Evolutionary conservation across 78 protist species (phyloP).

Genomic region (Guillardia theta): DNA sequence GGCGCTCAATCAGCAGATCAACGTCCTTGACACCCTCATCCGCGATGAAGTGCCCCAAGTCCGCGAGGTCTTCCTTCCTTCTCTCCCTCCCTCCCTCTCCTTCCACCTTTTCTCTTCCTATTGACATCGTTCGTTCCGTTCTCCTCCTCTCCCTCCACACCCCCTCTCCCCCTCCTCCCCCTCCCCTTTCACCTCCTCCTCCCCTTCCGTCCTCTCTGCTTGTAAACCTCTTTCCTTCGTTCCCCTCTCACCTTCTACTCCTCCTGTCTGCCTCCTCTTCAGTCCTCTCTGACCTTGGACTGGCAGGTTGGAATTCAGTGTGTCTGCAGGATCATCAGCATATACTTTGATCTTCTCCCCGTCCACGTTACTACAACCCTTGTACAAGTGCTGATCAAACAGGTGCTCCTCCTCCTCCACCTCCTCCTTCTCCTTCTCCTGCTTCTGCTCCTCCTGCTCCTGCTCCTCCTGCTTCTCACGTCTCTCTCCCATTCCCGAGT

Average conservation of each 20-base stretch:
- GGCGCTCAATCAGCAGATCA: slow-evolving; percentile 56
- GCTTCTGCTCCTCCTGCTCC: too few species aligned
- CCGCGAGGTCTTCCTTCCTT: slow-evolving; percentile 32
- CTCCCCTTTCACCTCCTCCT: background rate
- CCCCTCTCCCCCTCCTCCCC: background rate
- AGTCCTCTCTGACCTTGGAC: too few species aligned
- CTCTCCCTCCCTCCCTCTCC: background rate
- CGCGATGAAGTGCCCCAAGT: slow-evolving; percentile 56
- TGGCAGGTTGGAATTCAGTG: slow-evolving; percentile 55
- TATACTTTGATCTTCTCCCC: slow-evolving; percentile 76
- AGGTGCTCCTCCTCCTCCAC: too few species aligned
- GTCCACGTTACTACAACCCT: background rate
- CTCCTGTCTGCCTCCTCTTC: too few species aligned
- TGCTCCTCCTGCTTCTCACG: too few species aligned
- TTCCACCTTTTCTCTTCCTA: too few species aligned
- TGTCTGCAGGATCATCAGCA: slow-evolving; percentile 42
- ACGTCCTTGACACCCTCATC: slow-evolving; percentile 50
- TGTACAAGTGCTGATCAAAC: too few species aligned
- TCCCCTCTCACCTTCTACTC: too few species aligned
- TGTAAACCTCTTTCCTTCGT: too few species aligned
- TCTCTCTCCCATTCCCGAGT: slow-evolving; percentile 29
- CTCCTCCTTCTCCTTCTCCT: too few species aligned
- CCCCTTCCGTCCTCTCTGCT: background rate
- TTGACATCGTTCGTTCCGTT: too few species aligned
- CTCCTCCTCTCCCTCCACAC: too few species aligned